Base-by-base conservation (phyloP, 225 moss, liverwort and hornwort species). In the Polytrichum commune region DNA sequence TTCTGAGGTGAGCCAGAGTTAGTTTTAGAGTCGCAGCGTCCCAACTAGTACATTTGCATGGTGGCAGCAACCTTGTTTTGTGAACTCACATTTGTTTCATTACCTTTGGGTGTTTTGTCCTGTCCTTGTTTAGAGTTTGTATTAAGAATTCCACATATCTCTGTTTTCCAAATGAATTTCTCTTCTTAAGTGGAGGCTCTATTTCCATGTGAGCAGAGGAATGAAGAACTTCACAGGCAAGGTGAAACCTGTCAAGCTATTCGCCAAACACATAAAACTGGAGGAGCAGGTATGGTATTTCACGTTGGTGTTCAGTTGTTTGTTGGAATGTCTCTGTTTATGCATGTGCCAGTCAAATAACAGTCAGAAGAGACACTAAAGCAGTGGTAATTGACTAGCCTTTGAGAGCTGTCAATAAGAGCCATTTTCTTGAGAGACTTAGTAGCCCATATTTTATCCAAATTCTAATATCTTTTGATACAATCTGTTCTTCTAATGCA, bases 201-300 rank as follows among this genome's bases (percentile, higher is more conserved):
- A 22, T 73, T 19, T 66, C 2, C 2, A 1, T 78, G 29, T 71
- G 73, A 60, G 54, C 74, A 93, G 93, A 80, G 89, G 87, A 80
- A 81, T 93, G 82, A 89, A 77, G 65, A 80, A 76, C 13, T 90
- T 91, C 62, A 84, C 79, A 53, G 88, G 80, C 27, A 85, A 78
- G 74, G 82, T 85, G 72, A 87, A 89, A 80, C 89, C 93, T 67
- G 89, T 69, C 29, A 93, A 93, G 72, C 87, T 93, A 60, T 93
- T 93, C 64, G 93, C 93, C 9, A 91, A 93, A 68, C 93, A 93
- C 57, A 89, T 93, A 19, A 93, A 93, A 76, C 66, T 93, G 82
- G 89, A 89, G 57, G 93, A 93, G 80, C 93, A 93, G 91, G 93
- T 91, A 75, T 60, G 30, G 27, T 24, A 58, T 20, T 8, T 58